A percentile compares a stretch with the other conserved stretches of the same genome.
Conservation (phyloP, 768 basidiomycete species). For the Boletus rubropictus region DNA sequence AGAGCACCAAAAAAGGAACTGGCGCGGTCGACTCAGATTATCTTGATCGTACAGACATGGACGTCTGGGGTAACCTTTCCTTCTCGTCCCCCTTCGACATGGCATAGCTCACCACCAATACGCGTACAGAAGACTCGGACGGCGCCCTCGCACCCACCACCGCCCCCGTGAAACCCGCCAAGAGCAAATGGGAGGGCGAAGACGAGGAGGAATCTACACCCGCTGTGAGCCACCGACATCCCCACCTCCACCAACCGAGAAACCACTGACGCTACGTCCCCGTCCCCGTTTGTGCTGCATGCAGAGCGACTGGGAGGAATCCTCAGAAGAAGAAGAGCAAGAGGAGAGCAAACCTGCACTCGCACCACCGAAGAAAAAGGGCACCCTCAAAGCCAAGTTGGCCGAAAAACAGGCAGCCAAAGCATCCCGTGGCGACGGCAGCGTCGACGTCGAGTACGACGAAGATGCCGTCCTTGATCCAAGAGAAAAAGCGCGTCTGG, state of each 20-base stretch:
- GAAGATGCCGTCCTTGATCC: constrained; percentile 78
- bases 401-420: constrained; percentile 87
- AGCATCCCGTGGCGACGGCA: constrained; percentile 38
- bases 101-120: constrained; percentile 20
- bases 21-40: background rate
- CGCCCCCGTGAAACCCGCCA: constrained; percentile 25
- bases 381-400: constrained; percentile 83
- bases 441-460: constrained; percentile 45
- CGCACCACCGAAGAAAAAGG: constrained; percentile 86
- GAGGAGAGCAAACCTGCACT: constrained; percentile 47
- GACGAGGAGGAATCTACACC: constrained; percentile 81
- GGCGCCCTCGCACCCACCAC: constrained; percentile 26
- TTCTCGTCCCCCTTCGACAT: constrained; percentile 1
- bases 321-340: constrained; percentile 71
- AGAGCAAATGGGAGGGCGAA: constrained; percentile 84
- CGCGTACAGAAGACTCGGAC: constrained; percentile 34
- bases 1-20: constrained; percentile 3
- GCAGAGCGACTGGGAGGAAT: constrained; percentile 94
- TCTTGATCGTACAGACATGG: constrained; percentile 33
- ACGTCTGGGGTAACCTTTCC: constrained; percentile 42
- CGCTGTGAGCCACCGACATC: constrained; percentile 47
- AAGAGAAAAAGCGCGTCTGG: constrained; percentile 65
- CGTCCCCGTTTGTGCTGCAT: background rate
- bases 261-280: constrained; percentile 7
- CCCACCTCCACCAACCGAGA: background rate